Conservation (phyloP, 306 rosid genomes). For the Fragaria vesca region DNA sequence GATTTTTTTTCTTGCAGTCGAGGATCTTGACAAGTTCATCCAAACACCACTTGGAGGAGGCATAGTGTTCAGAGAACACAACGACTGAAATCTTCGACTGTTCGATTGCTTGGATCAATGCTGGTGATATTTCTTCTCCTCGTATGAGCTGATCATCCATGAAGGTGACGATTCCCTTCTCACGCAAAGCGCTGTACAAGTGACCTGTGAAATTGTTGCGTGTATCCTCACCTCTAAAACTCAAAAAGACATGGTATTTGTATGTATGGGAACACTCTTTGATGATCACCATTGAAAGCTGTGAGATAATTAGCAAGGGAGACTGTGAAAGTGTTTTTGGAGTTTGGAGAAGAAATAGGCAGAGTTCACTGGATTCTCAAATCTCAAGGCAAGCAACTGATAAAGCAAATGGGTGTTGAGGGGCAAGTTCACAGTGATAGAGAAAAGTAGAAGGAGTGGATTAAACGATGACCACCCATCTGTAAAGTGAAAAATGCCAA, state of each 20-base stretch:
- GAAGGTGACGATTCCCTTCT: neutral
- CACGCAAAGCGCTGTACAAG: neutral
- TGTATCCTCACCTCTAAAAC: constrained; percentile 1
- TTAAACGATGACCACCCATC: no score
- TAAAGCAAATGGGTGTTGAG: neutral
- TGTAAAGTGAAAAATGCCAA: no score
- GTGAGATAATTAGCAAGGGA: neutral
- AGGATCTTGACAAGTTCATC: neutral
- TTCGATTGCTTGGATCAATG: neutral
- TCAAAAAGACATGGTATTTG: neutral
- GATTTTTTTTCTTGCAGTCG: neutral
- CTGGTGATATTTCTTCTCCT: neutral
- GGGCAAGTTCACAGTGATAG: no score
- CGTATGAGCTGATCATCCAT: neutral
- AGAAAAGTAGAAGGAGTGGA: no score
- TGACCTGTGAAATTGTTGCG: neutral
- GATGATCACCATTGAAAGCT: neutral
- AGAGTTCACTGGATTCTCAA: neutral
- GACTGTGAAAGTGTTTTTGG: neutral
- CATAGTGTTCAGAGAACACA: neutral
- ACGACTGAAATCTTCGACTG: neutral
- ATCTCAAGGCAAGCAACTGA: no score
- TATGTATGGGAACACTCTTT: neutral
- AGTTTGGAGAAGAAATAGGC: neutral
- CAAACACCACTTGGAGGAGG: neutral